phyloP scores from a whole-genome alignment of 2,329 filamentous ascomycete species.

The Penicillium sp. region DNA sequence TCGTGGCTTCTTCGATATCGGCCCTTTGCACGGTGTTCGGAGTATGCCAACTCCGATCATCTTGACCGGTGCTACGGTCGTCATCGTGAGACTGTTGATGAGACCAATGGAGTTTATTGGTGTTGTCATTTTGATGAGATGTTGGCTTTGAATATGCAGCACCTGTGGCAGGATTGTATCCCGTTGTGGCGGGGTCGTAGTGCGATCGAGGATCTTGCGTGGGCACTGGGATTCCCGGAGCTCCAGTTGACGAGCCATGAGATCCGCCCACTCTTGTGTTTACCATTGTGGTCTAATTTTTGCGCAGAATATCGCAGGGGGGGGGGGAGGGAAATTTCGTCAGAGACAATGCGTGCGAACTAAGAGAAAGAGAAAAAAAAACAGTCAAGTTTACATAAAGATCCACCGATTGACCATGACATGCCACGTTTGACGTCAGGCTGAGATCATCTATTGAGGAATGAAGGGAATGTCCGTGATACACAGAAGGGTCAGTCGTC shows the following conservation, averaged over 20 bases:
- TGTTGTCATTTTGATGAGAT: constrained; percentile 1
- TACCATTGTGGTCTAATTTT: constrained; percentile 3
- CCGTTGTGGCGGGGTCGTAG: constrained; percentile 16
- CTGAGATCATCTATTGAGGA: constrained; percentile 6
- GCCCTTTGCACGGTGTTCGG: constrained; percentile 15
- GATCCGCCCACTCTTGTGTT: constrained; percentile 11
- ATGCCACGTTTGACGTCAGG: constrained; percentile 15
- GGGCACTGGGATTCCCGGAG: constrained; percentile 19
- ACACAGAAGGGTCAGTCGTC: neutral
- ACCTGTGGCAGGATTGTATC: constrained; percentile 25
- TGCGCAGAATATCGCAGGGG: neutral
- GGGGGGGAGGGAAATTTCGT: neutral
- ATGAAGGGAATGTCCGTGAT: neutral
- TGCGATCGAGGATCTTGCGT: constrained; percentile 11
- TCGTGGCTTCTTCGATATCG: constrained; percentile 6
- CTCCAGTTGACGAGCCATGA: constrained; percentile 25
- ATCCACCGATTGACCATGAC: too few relatives aligned
- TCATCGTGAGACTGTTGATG: constrained; percentile 14
- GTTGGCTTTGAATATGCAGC: constrained; percentile 13
- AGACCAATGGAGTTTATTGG: constrained; percentile 3
- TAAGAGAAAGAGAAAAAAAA: too few relatives aligned
- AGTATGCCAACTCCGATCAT: constrained; percentile 14
- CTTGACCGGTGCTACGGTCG: constrained; percentile 5
- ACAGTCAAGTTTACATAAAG: too few relatives aligned
- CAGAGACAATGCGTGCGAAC: too few relatives aligned